phyloP scores from a whole-genome alignment of 371 early-diverging fungal species.

The Apophysomyces variabilis region DNA sequence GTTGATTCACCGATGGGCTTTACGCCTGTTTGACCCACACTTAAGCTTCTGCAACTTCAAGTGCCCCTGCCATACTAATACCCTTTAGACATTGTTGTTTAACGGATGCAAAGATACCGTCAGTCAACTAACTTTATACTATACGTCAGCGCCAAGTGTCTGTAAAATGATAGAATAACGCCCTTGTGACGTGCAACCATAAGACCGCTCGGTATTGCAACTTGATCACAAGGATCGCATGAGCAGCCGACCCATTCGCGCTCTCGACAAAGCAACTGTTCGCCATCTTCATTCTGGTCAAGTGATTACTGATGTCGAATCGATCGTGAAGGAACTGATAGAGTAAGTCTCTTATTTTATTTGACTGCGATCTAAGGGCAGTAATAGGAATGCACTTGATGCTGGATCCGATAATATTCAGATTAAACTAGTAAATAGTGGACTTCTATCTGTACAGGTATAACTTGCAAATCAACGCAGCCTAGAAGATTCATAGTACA shows the following conservation, averaged over 20 bases:
- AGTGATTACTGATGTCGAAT: slow-evolving; percentile 25
- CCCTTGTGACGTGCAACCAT: background rate
- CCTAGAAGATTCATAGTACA: background rate
- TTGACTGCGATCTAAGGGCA: background rate
- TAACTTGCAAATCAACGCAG: background rate
- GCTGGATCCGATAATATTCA: slow-evolving; percentile 46
- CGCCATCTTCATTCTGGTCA: slow-evolving; percentile 26
- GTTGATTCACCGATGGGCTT: no score
- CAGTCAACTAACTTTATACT: no score
- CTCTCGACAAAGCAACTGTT: slow-evolving; percentile 20
- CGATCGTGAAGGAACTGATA: slow-evolving; percentile 30
- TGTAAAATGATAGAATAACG: no score
- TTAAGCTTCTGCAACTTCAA: no score
- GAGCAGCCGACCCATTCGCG: slow-evolving; percentile 19
- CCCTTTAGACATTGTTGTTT: no score
- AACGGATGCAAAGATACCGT: no score
- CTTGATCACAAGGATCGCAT: background rate
- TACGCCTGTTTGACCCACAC: no score
- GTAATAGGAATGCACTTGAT: slow-evolving; percentile 53
- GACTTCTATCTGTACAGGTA: slow-evolving; percentile 42
- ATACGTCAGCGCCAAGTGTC: no score
- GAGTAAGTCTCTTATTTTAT: slow-evolving; percentile 18
- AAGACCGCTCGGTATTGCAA: background rate
- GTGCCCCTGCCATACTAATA: no score
- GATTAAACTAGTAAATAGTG: slow-evolving; percentile 39